These are phyloP conservation scores for Zopfia rhizophila DNA, from an alignment of 2,329 filamentous ascomycete species.

Conservation along the genomic window DNA sequence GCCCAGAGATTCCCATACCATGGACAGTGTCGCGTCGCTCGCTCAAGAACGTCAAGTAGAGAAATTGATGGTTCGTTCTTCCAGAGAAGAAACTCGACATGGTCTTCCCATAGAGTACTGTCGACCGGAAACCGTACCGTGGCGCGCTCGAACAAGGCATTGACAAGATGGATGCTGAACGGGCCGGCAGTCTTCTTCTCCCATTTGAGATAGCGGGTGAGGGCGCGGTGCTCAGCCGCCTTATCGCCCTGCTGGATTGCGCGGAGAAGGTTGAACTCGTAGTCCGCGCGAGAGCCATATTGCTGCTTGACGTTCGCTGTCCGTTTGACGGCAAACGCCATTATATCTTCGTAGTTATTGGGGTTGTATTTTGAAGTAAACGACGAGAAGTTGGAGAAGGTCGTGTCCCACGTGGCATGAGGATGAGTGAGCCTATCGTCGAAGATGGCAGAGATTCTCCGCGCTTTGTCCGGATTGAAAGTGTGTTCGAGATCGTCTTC, in stretches of 20 bases:
- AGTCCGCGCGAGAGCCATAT: constrained; percentile 71
- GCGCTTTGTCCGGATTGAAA: constrained; percentile 64
- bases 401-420: constrained; percentile 79
- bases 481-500: constrained; percentile 71
- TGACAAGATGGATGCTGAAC: constrained; percentile 64
- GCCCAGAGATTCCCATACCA: constrained; percentile 94
- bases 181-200: constrained; percentile 72
- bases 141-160: constrained; percentile 80
- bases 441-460: constrained; percentile 75
- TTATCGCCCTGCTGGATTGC: constrained; percentile 67
- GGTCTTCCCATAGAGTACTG: constrained; percentile 83
- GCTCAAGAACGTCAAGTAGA: constrained; percentile 77
- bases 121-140: constrained; percentile 78
- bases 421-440: constrained; percentile 76
- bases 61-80: constrained; percentile 57
- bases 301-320: constrained; percentile 72
- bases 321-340: constrained; percentile 73
- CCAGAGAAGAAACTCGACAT: constrained; percentile 76
- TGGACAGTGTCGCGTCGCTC: constrained; percentile 89
- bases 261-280: constrained; percentile 73
- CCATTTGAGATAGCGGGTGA: constrained; percentile 82
- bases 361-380: constrained; percentile 79
- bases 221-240: constrained; percentile 65
- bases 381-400: constrained; percentile 77
- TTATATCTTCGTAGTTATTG: constrained; percentile 76